Evolutionary conservation across 805 yeast genomes (phyloP).

Genomic region (Ogataea populi-albae): DNA sequence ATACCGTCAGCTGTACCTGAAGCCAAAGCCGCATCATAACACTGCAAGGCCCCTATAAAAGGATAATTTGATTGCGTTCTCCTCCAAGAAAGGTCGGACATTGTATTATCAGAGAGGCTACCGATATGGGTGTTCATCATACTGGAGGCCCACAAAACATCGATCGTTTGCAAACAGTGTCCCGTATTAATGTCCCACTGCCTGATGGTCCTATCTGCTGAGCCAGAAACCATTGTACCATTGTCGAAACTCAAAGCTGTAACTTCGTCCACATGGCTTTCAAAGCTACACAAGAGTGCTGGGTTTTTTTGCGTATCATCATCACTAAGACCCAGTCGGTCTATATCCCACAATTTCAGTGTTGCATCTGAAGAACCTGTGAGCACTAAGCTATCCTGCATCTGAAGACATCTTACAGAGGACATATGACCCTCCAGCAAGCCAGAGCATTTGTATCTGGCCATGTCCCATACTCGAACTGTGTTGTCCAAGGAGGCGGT

Average conservation of each 20-base stretch:
- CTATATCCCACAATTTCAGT: slow-evolving; percentile 57
- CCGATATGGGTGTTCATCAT: slow-evolving; percentile 26
- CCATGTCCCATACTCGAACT: slow-evolving; percentile 80
- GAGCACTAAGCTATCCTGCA: slow-evolving; percentile 47
- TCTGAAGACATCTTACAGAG: slow-evolving; percentile 56
- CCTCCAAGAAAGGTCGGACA: slow-evolving; percentile 7
- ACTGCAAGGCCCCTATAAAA: slow-evolving; percentile 65
- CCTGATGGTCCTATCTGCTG: slow-evolving; percentile 67
- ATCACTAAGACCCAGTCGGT: slow-evolving; percentile 18
- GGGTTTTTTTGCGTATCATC: slow-evolving; percentile 26
- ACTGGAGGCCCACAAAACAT: slow-evolving; percentile 58
- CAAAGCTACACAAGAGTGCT: slow-evolving; percentile 46
- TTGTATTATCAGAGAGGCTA: slow-evolving; percentile 1
- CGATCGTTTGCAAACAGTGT: slow-evolving; percentile 66
- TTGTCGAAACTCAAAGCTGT: slow-evolving; percentile 53
- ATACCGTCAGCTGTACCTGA: slow-evolving; percentile 76
- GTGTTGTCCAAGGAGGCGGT: slow-evolving; percentile 77
- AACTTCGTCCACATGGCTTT: slow-evolving; percentile 64
- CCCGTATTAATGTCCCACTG: slow-evolving; percentile 74
- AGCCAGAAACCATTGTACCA: slow-evolving; percentile 60
- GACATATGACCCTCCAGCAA: slow-evolving; percentile 60
- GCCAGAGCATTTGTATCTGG: slow-evolving; percentile 49
- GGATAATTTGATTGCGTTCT: slow-evolving; percentile 28
- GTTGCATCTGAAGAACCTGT: slow-evolving; percentile 66
- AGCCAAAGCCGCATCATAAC: slow-evolving; percentile 73